Evolutionary conservation across 768 basidiomycete species (phyloP).

Genomic region (Podaxis carcinomalis): DNA sequence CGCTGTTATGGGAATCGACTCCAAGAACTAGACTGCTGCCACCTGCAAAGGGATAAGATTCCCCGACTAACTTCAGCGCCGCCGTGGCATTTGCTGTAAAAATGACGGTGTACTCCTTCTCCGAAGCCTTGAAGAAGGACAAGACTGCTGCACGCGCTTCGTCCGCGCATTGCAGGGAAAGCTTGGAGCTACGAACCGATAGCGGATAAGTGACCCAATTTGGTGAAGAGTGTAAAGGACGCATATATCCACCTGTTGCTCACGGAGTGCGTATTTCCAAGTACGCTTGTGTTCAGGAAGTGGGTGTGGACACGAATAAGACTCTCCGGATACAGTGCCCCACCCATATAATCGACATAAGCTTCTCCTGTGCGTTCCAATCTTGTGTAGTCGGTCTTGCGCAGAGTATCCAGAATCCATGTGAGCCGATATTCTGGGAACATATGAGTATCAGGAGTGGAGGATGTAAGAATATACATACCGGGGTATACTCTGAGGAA

Average conservation of each 20-base stretch:
- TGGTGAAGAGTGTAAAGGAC: conserved; percentile 1
- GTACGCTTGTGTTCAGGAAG: conserved; percentile 60
- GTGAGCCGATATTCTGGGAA: conserved; percentile 55
- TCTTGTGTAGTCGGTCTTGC: conserved; percentile 57
- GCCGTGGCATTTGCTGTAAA: conserved; percentile 80
- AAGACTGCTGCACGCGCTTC: conserved; percentile 73
- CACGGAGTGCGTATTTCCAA: conserved; percentile 84
- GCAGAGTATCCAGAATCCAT: conserved; percentile 67
- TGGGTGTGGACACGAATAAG: conserved; percentile 67
- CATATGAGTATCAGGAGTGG: neutral
- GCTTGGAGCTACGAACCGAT: conserved; percentile 49
- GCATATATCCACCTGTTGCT: conserved; percentile 65
- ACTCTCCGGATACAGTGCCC: conserved; percentile 74
- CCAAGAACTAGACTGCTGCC: conserved; percentile 64
- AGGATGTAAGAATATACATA: conserved; percentile 13
- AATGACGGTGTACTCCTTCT: conserved; percentile 71
- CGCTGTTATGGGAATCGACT: conserved; percentile 79
- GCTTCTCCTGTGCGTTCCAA: conserved; percentile 63
- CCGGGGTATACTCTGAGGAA: conserved; percentile 46
- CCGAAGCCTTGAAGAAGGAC: conserved; percentile 69
- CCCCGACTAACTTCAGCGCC: conserved; percentile 79
- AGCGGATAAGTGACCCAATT: neutral
- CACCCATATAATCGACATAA: conserved; percentile 87
- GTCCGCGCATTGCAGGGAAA: conserved; percentile 61
- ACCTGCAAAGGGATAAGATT: conserved; percentile 66